These are phyloP conservation scores for Parachlorella kessleri DNA, from an alignment of 139 green algal species.

Conservation along the genomic window DNA sequence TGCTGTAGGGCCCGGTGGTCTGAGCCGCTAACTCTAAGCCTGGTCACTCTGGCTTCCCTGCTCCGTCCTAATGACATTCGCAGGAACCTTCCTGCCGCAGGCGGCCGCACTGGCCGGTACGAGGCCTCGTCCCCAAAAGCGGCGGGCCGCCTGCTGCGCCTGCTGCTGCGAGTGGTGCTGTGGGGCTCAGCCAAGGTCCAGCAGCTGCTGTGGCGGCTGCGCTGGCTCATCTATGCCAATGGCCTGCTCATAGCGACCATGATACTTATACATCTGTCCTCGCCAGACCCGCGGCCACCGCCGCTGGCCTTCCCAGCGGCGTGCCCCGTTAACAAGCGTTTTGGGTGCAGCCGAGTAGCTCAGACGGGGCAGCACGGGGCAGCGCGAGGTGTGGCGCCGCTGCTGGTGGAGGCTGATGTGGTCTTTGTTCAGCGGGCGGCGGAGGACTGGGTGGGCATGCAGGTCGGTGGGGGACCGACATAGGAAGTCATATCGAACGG, in stretches of 20 bases:
- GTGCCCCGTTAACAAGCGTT: slow-evolving; percentile 15
- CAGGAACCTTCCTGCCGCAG: too few relatives aligned
- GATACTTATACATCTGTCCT: slow-evolving; percentile 10
- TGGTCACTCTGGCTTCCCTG: too few relatives aligned
- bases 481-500: too few relatives aligned
- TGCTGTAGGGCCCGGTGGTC: too few relatives aligned
- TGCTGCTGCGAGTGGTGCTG: slow-evolving; percentile 6
- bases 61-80: too few relatives aligned
- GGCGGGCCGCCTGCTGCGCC: slow-evolving; percentile 13
- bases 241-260: slow-evolving; percentile 11
- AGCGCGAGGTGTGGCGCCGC: background rate
- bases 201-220: slow-evolving; percentile 16
- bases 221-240: slow-evolving; percentile 24
- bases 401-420: background rate
- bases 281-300: slow-evolving; percentile 11
- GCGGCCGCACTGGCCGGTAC: too few relatives aligned
- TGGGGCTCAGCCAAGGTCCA: slow-evolving; percentile 32
- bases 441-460: slow-evolving; percentile 7
- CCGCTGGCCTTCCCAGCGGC: slow-evolving; percentile 5
- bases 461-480: too few relatives aligned
- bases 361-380: background rate
- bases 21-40: too few relatives aligned
- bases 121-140: too few relatives aligned
- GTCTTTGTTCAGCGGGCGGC: background rate
- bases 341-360: slow-evolving; percentile 6